Percentiles rank a stretch among this genome's conserved stretches.
Conservation (phyloP, 106 monocot species). For the Iris macrosiphon region DNA sequence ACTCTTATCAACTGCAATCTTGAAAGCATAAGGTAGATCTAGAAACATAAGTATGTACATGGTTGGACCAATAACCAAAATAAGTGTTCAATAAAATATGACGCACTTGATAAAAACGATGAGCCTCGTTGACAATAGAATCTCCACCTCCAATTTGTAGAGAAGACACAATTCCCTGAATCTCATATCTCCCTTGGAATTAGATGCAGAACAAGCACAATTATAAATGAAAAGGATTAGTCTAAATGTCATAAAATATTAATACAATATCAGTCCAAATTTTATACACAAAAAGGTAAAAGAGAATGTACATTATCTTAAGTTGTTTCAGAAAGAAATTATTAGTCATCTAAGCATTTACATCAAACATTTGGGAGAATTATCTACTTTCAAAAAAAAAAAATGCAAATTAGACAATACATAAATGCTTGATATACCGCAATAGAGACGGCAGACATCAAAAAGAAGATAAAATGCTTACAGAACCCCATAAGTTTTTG, state of each 20-base stretch:
- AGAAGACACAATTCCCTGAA: conserved; percentile 26
- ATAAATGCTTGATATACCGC: too few species aligned
- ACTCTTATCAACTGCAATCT: conserved; percentile 84
- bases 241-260: neutral
- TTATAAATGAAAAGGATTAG: conserved; percentile 1
- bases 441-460: too few species aligned
- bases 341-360: too few species aligned
- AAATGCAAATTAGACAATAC: too few species aligned
- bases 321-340: neutral
- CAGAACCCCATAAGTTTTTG: too few species aligned
- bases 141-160: conserved; percentile 57
- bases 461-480: too few species aligned
- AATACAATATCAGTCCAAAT: neutral
- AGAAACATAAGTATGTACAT: neutral
- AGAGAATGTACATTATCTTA: neutral
- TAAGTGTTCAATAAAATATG: neutral
- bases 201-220: neutral
- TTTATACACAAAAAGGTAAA: neutral
- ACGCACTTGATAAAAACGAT: conserved; percentile 57
- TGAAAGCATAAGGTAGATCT: conserved; percentile 8
- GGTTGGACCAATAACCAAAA: neutral
- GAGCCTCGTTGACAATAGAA: conserved; percentile 42
- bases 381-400: too few species aligned
- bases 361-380: too few species aligned
- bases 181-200: conserved; percentile 62